Conservation (phyloP, 1,139 yeast species). For the Suhomyces ambrosiae region DNA sequence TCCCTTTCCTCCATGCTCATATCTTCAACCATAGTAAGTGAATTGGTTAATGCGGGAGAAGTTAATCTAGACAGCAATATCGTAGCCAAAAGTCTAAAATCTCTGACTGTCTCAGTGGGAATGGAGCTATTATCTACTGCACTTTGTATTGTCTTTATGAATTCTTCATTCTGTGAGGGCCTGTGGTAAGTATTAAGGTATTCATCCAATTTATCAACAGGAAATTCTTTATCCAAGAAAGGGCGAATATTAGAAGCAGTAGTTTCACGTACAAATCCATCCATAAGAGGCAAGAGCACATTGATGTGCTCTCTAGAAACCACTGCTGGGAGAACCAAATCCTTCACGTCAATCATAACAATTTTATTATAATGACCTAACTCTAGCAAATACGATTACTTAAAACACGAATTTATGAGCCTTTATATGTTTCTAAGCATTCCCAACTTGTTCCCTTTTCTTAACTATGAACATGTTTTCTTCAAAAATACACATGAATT, state of each 20-base stretch:
- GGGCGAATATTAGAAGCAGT: conserved; percentile 33
- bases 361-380: neutral
- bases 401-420: neutral
- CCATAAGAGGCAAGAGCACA: conserved; percentile 31
- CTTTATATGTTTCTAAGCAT: neutral
- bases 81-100: conserved; percentile 12
- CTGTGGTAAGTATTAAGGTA: conserved; percentile 31
- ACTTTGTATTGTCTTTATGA: conserved; percentile 18
- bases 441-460: neutral
- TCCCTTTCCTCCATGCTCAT: conserved; percentile 38
- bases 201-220: conserved; percentile 34
- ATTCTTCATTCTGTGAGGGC: conserved; percentile 37
- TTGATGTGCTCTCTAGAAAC: conserved; percentile 33
- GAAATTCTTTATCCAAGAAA: conserved; percentile 29
- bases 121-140: conserved; percentile 1
- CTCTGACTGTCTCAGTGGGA: conserved; percentile 20
- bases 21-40: conserved; percentile 38
- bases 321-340: conserved; percentile 16
- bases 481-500: too few species aligned
- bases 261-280: conserved; percentile 40
- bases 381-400: neutral
- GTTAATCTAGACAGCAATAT: conserved; percentile 34
- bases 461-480: neutral
- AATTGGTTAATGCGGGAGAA: conserved; percentile 41
- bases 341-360: conserved; percentile 2